Percentiles rank a stretch among this genome's conserved stretches.
Evolutionary conservation across 345 rosid species (phyloP).

Genomic region (Mangifera indica): DNA sequence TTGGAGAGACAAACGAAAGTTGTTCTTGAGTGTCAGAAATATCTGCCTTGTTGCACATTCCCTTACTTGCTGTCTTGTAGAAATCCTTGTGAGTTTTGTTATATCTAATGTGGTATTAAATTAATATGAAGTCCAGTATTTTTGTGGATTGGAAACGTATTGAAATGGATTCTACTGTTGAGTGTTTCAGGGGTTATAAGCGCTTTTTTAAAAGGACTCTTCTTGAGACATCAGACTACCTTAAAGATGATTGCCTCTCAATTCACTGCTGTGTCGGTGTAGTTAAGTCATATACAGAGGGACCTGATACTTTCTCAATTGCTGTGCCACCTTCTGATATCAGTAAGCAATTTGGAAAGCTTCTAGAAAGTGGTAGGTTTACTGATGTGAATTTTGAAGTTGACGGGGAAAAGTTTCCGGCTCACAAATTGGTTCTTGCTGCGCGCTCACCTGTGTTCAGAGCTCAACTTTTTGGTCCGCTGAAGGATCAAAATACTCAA

Average conservation of each 20-base stretch:
- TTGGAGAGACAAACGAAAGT: not conserved
- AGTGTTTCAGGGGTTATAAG: constrained; percentile 72
- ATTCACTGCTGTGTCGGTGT: constrained; percentile 73
- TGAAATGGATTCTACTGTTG: constrained; percentile 12
- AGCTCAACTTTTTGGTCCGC: constrained; percentile 80
- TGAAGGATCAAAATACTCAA: constrained; percentile 50
- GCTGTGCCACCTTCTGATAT: constrained; percentile 58
- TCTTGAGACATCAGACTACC: constrained; percentile 64
- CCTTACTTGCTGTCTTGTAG: not conserved
- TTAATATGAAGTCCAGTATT: constrained; percentile 1
- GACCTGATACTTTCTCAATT: constrained; percentile 61
- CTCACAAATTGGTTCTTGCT: constrained; percentile 73
- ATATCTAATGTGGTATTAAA: constrained; percentile 21
- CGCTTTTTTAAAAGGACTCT: constrained; percentile 70
- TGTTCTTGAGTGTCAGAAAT: not conserved
- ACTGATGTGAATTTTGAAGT: constrained; percentile 58
- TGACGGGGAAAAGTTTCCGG: constrained; percentile 60
- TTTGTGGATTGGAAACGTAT: constrained; percentile 5
- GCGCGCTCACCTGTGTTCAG: constrained; percentile 78
- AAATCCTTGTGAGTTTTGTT: not conserved
- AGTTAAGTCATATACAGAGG: constrained; percentile 70
- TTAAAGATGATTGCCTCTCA: constrained; percentile 66
- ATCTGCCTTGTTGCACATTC: not conserved
- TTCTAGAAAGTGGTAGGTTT: constrained; percentile 57
- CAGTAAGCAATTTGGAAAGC: constrained; percentile 54